Base-by-base conservation (phyloP, 176 grass and related monocot genomes). In the Oryza meyeriana region DNA sequence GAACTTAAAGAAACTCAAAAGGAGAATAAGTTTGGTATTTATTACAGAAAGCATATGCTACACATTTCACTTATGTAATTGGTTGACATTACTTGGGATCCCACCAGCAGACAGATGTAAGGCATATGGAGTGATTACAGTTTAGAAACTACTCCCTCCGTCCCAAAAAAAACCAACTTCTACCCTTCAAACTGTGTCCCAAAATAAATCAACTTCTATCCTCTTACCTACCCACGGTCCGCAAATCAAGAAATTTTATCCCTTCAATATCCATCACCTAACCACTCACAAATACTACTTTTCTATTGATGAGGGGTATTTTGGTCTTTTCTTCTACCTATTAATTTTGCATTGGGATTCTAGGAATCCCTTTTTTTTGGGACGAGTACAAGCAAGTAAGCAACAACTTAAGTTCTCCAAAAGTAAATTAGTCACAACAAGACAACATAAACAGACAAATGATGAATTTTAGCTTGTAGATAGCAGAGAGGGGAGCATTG, bases 371-470 rank as follows among this genome's bases (percentile, higher is more conserved):
- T n/a, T n/a, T n/a, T n/a, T n/a, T n/a, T n/a, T n/a, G n/a, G n/a
- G n/a, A n/a, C n/a, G n/a, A n/a, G n/a, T n/a, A 69, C 13, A 69
- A 32, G 10, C 64, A 58, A 32, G 5, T 16, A 16, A 45, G 7
- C 18, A 22, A 79, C 14, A 67, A 82, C 45, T 69, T 55, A 55
- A 55, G 67, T 22, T 33, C 36, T 69, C 26, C 63, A 69, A 73
- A 48, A 29, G 44, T 34, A 88, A 75, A 31, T 81, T 79, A 27
- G 12, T 12, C 62, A 82, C 38, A 86, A 57, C n/a, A 41, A 88
- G 57, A 85, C 12, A 52, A 76, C 6, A 42, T 30, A 35, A 69
- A 62, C 34, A 77, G 30, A 71, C 6, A 33, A 32, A 65, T 20
- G 29, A 61, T 61, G 36, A 12, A 85, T 64, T 30, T 22, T 32